A percentile compares a stretch with the other conserved stretches of the same genome.
These are phyloP conservation scores for Beta macrorhiza DNA, from an alignment of 179 eudicot genomes.

Conservation along the genomic window DNA sequence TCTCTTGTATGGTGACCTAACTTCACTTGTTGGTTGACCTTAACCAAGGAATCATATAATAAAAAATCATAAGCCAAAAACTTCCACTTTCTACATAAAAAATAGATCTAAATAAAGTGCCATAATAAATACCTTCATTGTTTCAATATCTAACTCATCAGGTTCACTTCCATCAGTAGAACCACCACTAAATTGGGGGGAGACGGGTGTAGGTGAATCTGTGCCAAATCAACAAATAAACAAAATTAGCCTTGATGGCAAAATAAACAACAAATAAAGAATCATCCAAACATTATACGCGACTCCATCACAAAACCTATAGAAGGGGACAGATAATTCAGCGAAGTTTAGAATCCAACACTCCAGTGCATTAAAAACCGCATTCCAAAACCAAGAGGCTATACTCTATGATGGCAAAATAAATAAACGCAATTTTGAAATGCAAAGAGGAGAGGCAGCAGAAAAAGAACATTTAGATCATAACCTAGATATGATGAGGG, in stretches of 20 bases:
- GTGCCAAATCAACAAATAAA: constrained; percentile 1
- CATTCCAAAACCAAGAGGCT: neutral
- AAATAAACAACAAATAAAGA: neutral
- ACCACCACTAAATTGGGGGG: constrained; percentile 30
- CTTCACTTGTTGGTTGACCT: constrained; percentile 43
- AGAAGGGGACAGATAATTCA: neutral
- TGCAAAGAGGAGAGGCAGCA: constrained; percentile 18
- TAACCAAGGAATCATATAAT: constrained; percentile 4
- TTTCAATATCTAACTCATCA: constrained; percentile 28
- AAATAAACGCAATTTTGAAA: constrained; percentile 1
- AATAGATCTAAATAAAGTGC: neutral
- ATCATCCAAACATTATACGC: neutral
- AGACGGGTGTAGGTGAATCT: constrained; percentile 23
- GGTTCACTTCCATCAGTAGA: constrained; percentile 29
- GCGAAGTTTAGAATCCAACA: neutral
- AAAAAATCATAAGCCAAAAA: neutral
- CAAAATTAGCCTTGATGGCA: neutral
- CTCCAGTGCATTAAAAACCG: neutral
- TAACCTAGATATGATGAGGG: constrained; percentile 55
- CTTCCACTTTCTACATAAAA: neutral
- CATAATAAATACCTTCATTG: constrained; percentile 32
- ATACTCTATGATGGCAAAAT: neutral
- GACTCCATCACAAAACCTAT: constrained; percentile 1
- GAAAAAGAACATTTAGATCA: constrained; percentile 41
- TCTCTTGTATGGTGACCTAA: constrained; percentile 33